Conservation (phyloP, 352 stramenopile genomes). For the Globisporangium nagaii region DNA sequence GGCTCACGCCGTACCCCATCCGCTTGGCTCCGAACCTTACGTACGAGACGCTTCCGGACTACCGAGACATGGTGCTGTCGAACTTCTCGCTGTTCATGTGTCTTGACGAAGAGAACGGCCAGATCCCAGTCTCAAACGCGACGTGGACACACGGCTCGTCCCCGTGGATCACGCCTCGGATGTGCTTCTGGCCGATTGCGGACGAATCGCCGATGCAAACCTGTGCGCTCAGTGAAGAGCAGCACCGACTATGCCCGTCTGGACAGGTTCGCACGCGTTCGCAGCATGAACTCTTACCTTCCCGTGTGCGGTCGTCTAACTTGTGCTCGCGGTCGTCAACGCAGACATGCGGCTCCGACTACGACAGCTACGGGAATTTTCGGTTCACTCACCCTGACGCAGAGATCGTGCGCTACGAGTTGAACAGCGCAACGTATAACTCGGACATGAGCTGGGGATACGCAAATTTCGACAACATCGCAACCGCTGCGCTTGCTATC, state of each 20-base stretch:
- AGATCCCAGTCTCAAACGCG: constrained; percentile 26
- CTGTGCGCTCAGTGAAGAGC: constrained; percentile 38
- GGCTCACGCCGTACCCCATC: constrained; percentile 65
- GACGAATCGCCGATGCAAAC: constrained; percentile 46
- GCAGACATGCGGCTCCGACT: constrained; percentile 58
- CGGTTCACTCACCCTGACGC: constrained; percentile 48
- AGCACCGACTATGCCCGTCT: constrained; percentile 34
- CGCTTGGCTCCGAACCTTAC: constrained; percentile 31
- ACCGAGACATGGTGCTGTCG: constrained; percentile 22
- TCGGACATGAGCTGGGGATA: constrained; percentile 83
- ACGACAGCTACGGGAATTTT: constrained; percentile 54
- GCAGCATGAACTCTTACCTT: background rate
- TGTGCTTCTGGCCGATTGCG: constrained; percentile 90
- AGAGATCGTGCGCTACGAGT: constrained; percentile 26
- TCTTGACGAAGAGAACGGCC: constrained; percentile 19
- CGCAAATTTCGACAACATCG: constrained; percentile 88
- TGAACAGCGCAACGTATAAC: constrained; percentile 47
- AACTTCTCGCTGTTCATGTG: constrained; percentile 37
- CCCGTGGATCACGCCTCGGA: constrained; percentile 40
- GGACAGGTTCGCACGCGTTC: constrained; percentile 19
- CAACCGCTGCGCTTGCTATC: constrained; percentile 70
- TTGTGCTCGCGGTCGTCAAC: background rate
- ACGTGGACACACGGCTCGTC: constrained; percentile 46
- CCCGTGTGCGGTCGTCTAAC: background rate
- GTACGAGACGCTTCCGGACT: constrained; percentile 20